These are phyloP conservation scores for Pelargonium citronellum DNA, from an alignment of 441 rosid genomes.

Conservation along the genomic window DNA sequence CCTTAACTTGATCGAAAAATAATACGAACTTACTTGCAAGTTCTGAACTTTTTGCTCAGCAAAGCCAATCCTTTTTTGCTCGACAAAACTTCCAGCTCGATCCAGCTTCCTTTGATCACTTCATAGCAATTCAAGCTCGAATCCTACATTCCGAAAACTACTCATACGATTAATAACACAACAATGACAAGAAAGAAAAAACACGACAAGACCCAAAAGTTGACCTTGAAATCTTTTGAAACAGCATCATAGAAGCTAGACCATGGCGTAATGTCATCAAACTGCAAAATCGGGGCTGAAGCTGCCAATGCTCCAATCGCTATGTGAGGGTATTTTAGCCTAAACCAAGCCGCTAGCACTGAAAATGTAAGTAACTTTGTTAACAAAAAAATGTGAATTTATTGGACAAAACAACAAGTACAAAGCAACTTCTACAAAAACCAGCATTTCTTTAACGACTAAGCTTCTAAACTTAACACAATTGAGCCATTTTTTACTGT, in stretches of 20 bases:
- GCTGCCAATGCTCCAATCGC: constrained; percentile 72
- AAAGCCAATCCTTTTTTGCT: constrained; percentile 40
- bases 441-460: too few relatives aligned
- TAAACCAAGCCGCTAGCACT: constrained; percentile 85
- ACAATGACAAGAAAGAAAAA: constrained; percentile 8
- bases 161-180: constrained; percentile 12
- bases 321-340: constrained; percentile 69
- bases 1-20: too few relatives aligned
- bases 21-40: constrained; percentile 41
- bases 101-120: constrained; percentile 68
- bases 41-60: constrained; percentile 54
- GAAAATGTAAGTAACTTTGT: constrained; percentile 18
- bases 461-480: too few relatives aligned
- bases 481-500: too few relatives aligned
- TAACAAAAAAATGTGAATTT: neutral
- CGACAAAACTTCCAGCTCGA: constrained; percentile 47
- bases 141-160: constrained; percentile 28
- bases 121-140: constrained; percentile 59
- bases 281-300: constrained; percentile 66
- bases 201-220: neutral
- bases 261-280: constrained; percentile 57
- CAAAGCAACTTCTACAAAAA: too few relatives aligned
- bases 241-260: constrained; percentile 70
- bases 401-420: too few relatives aligned
- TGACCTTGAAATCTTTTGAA: constrained; percentile 62